Base-by-base conservation (phyloP, 2,329 filamentous ascomycete species). In the Pseudocercospora fuligena region DNA sequence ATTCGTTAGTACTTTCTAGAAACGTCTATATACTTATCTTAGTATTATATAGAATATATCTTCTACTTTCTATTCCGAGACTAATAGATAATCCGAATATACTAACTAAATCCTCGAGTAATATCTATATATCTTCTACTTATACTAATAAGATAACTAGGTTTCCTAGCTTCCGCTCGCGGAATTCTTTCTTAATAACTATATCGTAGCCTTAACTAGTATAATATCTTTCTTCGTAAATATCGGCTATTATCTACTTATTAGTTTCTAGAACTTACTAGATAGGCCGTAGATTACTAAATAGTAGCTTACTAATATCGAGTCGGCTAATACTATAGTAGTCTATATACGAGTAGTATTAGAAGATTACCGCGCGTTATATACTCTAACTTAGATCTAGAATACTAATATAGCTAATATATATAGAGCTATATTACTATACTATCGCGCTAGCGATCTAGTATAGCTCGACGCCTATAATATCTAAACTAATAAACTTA, bases 101-200 rank as follows among this genome's bases (percentile, higher is more conserved):
- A 46, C 59, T 40, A 61, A 61, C 36, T 27, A 40, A 40, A 40
- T 7, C 14, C 36, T 40, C 16, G 16, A 40, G 5, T n/a, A 40
- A n/a, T 40, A 40, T 25, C 40, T 64, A 9, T n/a, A n/a, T 9
- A 12, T 58, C 6, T 51, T 46, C 25, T 64, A 59, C 36, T 19
- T 8, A 1, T 14, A 60, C 3, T 59, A 58, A 12, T 53, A 60
- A 16, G 36, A 59, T 6, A 12, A 64, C 12, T 64, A 64, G 62
- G 27, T 12, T 12, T 14, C 31, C 0, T 40, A 31, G 40, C 25
- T 64, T 3, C 19, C 21, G 2, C 29, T 46, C 25, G 62, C 25
- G 0, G 40, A 64, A 27, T 64, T 64, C 14, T 21, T n/a, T 2
- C 19, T 49, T 53, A 64, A 64, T 60, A 64, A 59, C 59, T 60